A percentile compares a stretch with the other conserved stretches of the same genome.
phyloP scores from a whole-genome alignment of 345 rosid species.

The Erucastrum elatum region DNA sequence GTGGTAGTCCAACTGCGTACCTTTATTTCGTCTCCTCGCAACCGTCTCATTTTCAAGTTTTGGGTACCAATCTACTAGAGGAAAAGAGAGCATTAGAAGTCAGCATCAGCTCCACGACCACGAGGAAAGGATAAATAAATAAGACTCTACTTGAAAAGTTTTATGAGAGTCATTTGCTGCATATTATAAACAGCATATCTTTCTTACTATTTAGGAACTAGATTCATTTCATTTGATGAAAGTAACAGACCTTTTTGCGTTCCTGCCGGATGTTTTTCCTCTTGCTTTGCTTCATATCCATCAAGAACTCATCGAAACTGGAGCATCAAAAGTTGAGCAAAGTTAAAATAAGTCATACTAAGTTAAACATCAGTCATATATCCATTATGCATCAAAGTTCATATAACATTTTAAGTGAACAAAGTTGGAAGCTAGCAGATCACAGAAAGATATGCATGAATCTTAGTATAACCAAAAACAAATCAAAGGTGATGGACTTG shows the following conservation, averaged over 20 bases:
- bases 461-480: background rate
- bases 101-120: too few species aligned
- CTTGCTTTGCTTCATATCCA: conserved; percentile 93
- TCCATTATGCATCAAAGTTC: too few species aligned
- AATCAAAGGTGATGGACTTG: too few species aligned
- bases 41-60: conserved; percentile 84
- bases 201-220: background rate
- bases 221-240: background rate
- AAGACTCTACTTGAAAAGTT: background rate
- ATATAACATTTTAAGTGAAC: background rate
- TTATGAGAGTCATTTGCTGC: background rate
- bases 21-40: conserved; percentile 87
- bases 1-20: conserved; percentile 38
- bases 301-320: conserved; percentile 96
- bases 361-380: conserved; percentile 10
- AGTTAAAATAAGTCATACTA: conserved; percentile 3
- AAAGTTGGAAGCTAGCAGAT: background rate
- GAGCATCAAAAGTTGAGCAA: conserved; percentile 9
- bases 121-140: background rate
- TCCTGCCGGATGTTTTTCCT: conserved; percentile 91
- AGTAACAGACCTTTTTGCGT: conserved; percentile 74
- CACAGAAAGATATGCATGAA: background rate
- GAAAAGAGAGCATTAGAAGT: conserved; percentile 39
- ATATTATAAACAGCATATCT: background rate
- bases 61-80: conserved; percentile 70